These are phyloP conservation scores for Cladophialophora yegresii DNA, from an alignment of 2,329 filamentous ascomycete genomes.

Conservation along the genomic window DNA sequence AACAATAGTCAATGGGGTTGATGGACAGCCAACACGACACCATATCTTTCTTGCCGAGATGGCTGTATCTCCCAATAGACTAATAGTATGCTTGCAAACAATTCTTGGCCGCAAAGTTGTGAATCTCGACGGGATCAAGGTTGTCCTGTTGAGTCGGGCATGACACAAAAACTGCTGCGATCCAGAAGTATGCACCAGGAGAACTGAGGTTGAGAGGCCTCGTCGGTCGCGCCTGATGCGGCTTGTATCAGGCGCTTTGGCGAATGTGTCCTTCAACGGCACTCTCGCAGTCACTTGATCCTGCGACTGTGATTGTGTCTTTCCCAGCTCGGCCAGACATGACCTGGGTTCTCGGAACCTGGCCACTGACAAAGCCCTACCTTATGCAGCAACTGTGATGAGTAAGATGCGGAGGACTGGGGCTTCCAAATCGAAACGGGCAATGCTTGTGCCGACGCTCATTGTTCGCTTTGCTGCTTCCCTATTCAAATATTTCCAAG, in stretches of 20 bases:
- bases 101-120: not conserved
- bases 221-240: not conserved
- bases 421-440: not conserved
- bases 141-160: not conserved
- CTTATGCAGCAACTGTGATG: not conserved
- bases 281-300: not conserved
- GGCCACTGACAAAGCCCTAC: not conserved
- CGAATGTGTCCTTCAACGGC: not conserved
- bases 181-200: not conserved
- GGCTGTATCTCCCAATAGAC: slow-evolving; percentile 35
- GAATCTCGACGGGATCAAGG: not conserved
- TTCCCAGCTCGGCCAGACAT: not conserved
- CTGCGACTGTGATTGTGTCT: not conserved
- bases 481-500: not conserved
- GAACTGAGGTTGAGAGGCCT: not conserved
- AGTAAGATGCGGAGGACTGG: not conserved
- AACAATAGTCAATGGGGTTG: slow-evolving; percentile 31
- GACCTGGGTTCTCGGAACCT: not conserved
- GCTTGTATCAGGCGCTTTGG: too few species aligned
- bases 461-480: not conserved
- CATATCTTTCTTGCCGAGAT: slow-evolving; percentile 30
- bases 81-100: slow-evolving; percentile 25
- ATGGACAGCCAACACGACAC: slow-evolving; percentile 28
- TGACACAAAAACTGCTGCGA: not conserved
- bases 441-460: not conserved